Conservation (phyloP, 2,329 filamentous ascomycete species). For the Seiridium cupressi region DNA sequence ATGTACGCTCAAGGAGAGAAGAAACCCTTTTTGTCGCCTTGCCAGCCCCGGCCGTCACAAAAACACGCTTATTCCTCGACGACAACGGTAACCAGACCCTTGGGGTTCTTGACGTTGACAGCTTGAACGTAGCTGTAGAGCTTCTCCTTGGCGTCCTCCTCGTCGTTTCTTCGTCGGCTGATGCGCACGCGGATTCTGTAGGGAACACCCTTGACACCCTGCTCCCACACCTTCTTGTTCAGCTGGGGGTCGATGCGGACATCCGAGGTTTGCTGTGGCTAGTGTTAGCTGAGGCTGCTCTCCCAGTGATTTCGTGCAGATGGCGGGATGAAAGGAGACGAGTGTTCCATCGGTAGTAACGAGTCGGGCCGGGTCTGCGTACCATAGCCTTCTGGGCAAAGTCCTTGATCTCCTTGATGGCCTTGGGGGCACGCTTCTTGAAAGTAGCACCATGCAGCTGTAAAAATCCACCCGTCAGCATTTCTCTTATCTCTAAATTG, state of each 20-base stretch:
- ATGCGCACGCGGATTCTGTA: conserved; percentile 98
- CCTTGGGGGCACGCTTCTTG: conserved; percentile 98
- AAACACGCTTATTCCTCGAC: conserved; percentile 65
- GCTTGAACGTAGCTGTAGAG: conserved; percentile 99
- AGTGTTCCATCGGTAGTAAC: conserved; percentile 12
- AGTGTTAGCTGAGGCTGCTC: conserved; percentile 15
- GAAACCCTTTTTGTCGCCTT: conserved; percentile 21
- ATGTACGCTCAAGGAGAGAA: conserved; percentile 5
- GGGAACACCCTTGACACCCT: conserved; percentile 97
- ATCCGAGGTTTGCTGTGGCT: conserved; percentile 80
- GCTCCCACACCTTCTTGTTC: conserved; percentile 99
- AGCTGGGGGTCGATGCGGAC: conserved; percentile 97
- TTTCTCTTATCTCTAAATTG: conserved; percentile 11
- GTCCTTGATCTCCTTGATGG: conserved; percentile 99
- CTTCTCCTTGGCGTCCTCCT: conserved; percentile 99
- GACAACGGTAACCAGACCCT: conserved; percentile 91
- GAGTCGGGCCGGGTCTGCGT: conserved; percentile 39
- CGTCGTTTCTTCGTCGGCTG: conserved; percentile 99
- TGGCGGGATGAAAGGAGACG: conserved; percentile 9
- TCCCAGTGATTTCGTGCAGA: not conserved
- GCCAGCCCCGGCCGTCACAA: conserved; percentile 10
- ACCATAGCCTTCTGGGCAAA: conserved; percentile 97
- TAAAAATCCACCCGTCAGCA: conserved; percentile 8
- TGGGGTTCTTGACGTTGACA: conserved; percentile 98
- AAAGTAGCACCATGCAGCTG: conserved; percentile 96